Evolutionary conservation across 257 asterid species (phyloP), one percentile per base, ranked within the genome.

Genomic region (Paulownia fortunei): DNA sequence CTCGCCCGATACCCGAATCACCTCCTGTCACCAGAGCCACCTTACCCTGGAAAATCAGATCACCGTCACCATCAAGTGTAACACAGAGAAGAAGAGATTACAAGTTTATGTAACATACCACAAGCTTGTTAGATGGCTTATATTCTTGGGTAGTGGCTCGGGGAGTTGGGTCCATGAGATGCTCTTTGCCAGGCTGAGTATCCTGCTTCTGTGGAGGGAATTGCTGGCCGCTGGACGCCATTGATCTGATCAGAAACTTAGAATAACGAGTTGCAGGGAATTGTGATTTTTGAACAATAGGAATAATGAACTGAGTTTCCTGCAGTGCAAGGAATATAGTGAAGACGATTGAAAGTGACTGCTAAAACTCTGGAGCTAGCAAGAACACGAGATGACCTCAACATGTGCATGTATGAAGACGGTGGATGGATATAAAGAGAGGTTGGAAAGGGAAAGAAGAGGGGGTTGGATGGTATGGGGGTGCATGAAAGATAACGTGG

Each of bases 151-250:
- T 52, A 59, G 82, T 19, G 52, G 65, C 59, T 37, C 49, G 84
- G 2, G 98, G 97, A 51, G 37, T 54, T 3, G 98, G 97, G 74
- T 88, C 89, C 98, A 94, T 92, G 49, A 61, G 30, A 44, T 94
- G 96, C 78, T 94, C 93, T 78, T 89, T 88, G 0, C 98, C 97
- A 5, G 98, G 97, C 78, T 92, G 97, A 60, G 84, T 26, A 6
- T 89, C 83, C 76, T 92, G 97, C 74, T 74, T 88, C 74, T 90
- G 97, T 0, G 89, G 89, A 16, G 97, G 97, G 79, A 92, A 90
- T 60, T 83, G 80, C 4, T 86, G 81, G 13, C 80, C 88, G 21
- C 74, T 51, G 19, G 95, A 75, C 0, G 96, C 94, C 96, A 91
- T 93, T 59, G 80, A 71, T 89, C 86, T 75, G 58, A 73, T 77